Conservation (phyloP, 768 basidiomycete species). For the Amanita molliuscula region DNA sequence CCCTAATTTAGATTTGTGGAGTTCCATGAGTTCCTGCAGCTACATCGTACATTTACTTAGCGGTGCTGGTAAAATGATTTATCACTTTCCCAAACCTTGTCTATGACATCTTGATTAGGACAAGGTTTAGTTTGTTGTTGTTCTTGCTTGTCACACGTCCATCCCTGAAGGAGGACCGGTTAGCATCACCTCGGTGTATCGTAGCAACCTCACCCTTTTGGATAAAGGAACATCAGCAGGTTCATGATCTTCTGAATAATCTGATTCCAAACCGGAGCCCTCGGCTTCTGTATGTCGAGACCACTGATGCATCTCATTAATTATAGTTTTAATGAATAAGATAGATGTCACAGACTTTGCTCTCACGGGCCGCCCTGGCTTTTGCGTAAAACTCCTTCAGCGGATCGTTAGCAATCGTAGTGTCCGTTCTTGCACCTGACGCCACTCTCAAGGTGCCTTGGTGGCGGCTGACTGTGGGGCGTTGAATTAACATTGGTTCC, state of each 20-base stretch:
- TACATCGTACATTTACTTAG: slow-evolving; percentile 16
- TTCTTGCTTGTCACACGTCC: slow-evolving; percentile 49
- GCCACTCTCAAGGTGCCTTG: not conserved
- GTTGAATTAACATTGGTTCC: slow-evolving; percentile 10
- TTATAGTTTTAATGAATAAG: not conserved
- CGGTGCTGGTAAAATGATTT: not conserved
- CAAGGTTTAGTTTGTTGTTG: slow-evolving; percentile 22
- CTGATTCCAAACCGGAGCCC: slow-evolving; percentile 8
- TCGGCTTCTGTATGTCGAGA: slow-evolving; percentile 14
- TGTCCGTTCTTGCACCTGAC: not conserved
- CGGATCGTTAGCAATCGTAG: slow-evolving; percentile 31
- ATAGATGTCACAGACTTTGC: slow-evolving; percentile 22
- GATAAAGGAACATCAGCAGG: slow-evolving; percentile 11
- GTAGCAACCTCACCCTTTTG: slow-evolving; percentile 10
- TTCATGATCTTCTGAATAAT: slow-evolving; percentile 8
- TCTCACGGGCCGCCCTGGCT: slow-evolving; percentile 40
- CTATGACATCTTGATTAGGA: slow-evolving; percentile 64
- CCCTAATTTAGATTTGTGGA: slow-evolving; percentile 52
- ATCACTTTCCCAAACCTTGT: slow-evolving; percentile 39
- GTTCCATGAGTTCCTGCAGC: slow-evolving; percentile 55
- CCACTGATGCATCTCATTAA: slow-evolving; percentile 15
- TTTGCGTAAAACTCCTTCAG: slow-evolving; percentile 53
- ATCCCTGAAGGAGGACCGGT: slow-evolving; percentile 33
- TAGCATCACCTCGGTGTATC: not conserved
- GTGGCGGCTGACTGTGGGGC: not conserved